Percentiles rank a stretch among this genome's conserved stretches.
These are phyloP conservation scores for Pyrenochaeta sp. DNA, from an alignment of 2,329 filamentous ascomycete genomes.

Conservation along the genomic window DNA sequence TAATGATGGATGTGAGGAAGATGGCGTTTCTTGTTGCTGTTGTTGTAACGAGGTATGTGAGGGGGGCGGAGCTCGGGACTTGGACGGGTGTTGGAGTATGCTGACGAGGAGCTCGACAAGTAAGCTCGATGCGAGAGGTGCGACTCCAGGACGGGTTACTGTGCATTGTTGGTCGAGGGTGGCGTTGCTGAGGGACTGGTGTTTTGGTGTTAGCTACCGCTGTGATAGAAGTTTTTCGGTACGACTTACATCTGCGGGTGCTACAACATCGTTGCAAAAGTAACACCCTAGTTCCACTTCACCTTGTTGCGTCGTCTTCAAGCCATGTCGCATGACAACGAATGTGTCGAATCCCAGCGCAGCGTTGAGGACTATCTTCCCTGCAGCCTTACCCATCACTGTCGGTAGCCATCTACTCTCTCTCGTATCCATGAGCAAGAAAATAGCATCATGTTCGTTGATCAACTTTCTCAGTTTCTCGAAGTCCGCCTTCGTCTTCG, in stretches of 20 bases:
- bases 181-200: conserved; percentile 87
- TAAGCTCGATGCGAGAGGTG: conserved; percentile 88
- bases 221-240: neutral
- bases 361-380: conserved; percentile 96
- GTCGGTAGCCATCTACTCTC: conserved; percentile 96
- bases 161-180: conserved; percentile 98
- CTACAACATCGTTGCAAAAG: conserved; percentile 98
- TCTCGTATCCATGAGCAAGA: conserved; percentile 95
- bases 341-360: conserved; percentile 96
- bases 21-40: neutral
- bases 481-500: conserved; percentile 75
- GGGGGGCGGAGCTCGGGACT: conserved; percentile 37
- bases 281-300: conserved; percentile 86
- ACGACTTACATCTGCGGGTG: conserved; percentile 82
- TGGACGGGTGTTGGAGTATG: conserved; percentile 73
- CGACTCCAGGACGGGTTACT: conserved; percentile 91
- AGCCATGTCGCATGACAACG: conserved; percentile 95
- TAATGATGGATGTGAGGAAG: conserved; percentile 35
- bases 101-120: conserved; percentile 91
- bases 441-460: conserved; percentile 87
- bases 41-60: conserved; percentile 10
- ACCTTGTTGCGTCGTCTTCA: conserved; percentile 59
- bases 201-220: neutral
- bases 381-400: conserved; percentile 90
- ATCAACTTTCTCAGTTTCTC: conserved; percentile 78